Conservation (phyloP, 805 yeast species). For the Candida argentea region DNA sequence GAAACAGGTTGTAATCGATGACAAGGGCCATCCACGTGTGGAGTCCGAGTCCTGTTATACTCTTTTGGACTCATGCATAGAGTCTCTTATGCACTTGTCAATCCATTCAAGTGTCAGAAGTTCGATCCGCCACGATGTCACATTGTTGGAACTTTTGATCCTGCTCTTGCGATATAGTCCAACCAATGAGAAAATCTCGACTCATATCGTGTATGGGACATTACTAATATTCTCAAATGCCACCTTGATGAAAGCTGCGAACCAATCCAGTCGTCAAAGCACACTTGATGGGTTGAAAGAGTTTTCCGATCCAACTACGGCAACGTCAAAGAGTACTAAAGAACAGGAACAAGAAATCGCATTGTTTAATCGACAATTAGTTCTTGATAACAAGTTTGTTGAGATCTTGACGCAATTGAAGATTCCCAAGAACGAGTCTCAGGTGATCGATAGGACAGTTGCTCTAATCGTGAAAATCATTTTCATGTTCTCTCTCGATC, state of each 20-base stretch:
- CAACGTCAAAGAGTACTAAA: conserved; percentile 10
- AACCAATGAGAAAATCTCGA: conserved; percentile 10
- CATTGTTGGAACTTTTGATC: conserved; percentile 14
- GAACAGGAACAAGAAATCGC: conserved; percentile 18
- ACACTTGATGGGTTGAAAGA: conserved; percentile 28
- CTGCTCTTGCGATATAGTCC: conserved; percentile 3
- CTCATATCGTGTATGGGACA: conserved; percentile 27
- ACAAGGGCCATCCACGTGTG: no score
- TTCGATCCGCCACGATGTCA: conserved; percentile 25
- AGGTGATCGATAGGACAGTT: no score
- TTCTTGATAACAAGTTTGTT: conserved; percentile 14
- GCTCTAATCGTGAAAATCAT: conserved; percentile 27
- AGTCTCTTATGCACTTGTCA: no score
- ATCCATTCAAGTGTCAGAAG: conserved; percentile 23
- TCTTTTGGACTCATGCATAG: no score
- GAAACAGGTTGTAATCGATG: conserved; percentile 27
- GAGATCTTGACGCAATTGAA: conserved; percentile 11
- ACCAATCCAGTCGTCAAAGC: conserved; percentile 16
- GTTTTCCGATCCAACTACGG: conserved; percentile 19
- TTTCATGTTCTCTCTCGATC: conserved; percentile 21
- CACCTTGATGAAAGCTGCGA: conserved; percentile 18
- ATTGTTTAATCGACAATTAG: conserved; percentile 20
- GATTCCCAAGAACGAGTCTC: conserved; percentile 8
- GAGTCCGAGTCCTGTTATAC: no score
- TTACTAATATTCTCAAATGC: conserved; percentile 32